Conservation (phyloP, 1,284 basidiomycete species). For the Fomitopsis pinicola region DNA sequence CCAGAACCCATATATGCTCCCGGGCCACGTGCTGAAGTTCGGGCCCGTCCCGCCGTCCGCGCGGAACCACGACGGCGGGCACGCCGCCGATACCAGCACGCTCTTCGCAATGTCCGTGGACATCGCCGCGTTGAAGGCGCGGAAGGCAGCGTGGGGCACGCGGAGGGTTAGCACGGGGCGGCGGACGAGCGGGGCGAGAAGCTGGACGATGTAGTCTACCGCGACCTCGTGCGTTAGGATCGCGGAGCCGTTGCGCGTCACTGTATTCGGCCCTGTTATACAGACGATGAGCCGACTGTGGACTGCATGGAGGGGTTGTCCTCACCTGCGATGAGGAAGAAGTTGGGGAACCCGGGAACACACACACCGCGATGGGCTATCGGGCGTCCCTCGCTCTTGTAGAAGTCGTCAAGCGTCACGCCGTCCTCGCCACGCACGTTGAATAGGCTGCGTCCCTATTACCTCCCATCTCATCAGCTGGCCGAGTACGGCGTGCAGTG, state of each 20-base stretch:
- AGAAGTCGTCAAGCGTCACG: conserved; percentile 28
- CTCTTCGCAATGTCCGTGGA: conserved; percentile 17
- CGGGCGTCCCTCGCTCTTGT: conserved; percentile 30
- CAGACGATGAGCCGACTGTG: background rate
- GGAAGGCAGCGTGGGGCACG: conserved; percentile 18
- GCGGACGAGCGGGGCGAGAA: conserved; percentile 35
- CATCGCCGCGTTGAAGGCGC: conserved; percentile 39
- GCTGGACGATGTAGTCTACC: conserved; percentile 35
- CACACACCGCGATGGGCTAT: conserved; percentile 32
- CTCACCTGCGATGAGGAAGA: conserved; percentile 22
- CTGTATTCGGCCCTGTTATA: conserved; percentile 41
- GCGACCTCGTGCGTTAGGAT: conserved; percentile 41
- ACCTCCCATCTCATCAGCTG: background rate
- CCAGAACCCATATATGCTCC: conserved; percentile 27
- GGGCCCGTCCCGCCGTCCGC: conserved; percentile 25
- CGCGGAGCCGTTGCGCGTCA: conserved; percentile 43
- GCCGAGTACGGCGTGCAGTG: background rate
- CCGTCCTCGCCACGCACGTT: conserved; percentile 24
- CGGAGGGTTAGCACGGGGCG: conserved; percentile 4
- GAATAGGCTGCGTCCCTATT: conserved; percentile 25
- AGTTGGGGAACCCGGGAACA: conserved; percentile 35
- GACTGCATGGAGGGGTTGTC: background rate
- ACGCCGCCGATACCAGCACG: conserved; percentile 33
- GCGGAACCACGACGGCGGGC: conserved; percentile 37
- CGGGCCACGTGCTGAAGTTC: conserved; percentile 36